A percentile compares a stretch with the other conserved stretches of the same genome.
These are phyloP conservation scores for Pueraria montana DNA, from an alignment of 306 rosid species.

Conservation along the genomic window DNA sequence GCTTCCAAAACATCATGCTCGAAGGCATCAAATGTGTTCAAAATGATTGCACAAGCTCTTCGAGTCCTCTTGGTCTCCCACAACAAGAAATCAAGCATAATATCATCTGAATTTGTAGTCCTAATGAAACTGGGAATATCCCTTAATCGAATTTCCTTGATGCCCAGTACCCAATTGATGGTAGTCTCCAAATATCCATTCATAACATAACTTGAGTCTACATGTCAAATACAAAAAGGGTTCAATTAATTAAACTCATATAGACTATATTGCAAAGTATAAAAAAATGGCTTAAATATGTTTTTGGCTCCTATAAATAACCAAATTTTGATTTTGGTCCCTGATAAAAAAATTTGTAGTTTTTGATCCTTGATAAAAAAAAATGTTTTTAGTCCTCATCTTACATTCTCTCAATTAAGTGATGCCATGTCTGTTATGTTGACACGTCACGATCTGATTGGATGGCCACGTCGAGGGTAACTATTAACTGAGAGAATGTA, in stretches of 20 bases:
- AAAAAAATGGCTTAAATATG: too few relatives aligned
- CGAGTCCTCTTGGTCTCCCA: slow-evolving; percentile 44
- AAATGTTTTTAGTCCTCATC: too few relatives aligned
- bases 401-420: too few relatives aligned
- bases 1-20: slow-evolving; percentile 54
- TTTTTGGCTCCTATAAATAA: too few relatives aligned
- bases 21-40: slow-evolving; percentile 64
- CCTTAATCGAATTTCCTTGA: slow-evolving; percentile 58
- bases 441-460: too few relatives aligned
- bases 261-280: too few relatives aligned
- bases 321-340: too few relatives aligned
- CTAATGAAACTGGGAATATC: slow-evolving; percentile 66
- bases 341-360: too few relatives aligned
- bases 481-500: too few relatives aligned
- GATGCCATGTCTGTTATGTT: too few relatives aligned
- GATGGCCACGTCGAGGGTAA: too few relatives aligned
- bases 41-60: slow-evolving; percentile 59
- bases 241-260: not conserved
- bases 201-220: slow-evolving; percentile 60
- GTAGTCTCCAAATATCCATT: slow-evolving; percentile 65
- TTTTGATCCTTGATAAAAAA: too few relatives aligned
- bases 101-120: slow-evolving; percentile 59
- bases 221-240: not conserved
- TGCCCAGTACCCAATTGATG: slow-evolving; percentile 70
- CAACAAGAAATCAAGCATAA: slow-evolving; percentile 23